Evolutionary conservation across 176 grass and related monocot species (phyloP).

Genomic region (Carex kokanica): DNA sequence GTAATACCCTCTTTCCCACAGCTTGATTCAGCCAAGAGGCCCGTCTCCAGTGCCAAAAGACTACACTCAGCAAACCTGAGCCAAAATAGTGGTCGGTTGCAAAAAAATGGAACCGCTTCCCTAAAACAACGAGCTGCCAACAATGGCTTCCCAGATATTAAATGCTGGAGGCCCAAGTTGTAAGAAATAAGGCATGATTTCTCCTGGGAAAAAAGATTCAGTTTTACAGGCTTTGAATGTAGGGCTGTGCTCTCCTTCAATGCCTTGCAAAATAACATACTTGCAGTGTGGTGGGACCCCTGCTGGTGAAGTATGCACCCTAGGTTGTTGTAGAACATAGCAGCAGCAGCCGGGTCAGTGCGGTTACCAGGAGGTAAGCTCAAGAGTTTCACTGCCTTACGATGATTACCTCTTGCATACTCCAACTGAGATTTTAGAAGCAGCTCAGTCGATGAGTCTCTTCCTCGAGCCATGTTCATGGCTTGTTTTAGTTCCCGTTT

Average conservation of each 20-base stretch:
- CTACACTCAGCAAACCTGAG: slow-evolving; percentile 88
- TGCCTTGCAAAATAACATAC: slow-evolving; percentile 71
- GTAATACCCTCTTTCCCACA: slow-evolving; percentile 48
- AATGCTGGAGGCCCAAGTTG: slow-evolving; percentile 78
- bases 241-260: slow-evolving; percentile 49
- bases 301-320: slow-evolving; percentile 91
- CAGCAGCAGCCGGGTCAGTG: slow-evolving; percentile 60
- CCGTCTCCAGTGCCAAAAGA: slow-evolving; percentile 64
- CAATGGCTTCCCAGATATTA: slow-evolving; percentile 69
- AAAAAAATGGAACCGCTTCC: slow-evolving; percentile 58
- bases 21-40: slow-evolving; percentile 42
- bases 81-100: slow-evolving; percentile 66
- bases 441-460: slow-evolving; percentile 84
- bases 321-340: slow-evolving; percentile 88
- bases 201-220: slow-evolving; percentile 62
- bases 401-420: slow-evolving; percentile 80
- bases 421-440: slow-evolving; percentile 93
- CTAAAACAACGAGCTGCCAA: slow-evolving; percentile 73
- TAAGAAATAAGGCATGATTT: slow-evolving; percentile 72
- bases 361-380: slow-evolving; percentile 60
- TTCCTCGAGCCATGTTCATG: slow-evolving; percentile 95
- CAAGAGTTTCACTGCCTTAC: slow-evolving; percentile 92
- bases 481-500: slow-evolving; percentile 95
- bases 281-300: slow-evolving; percentile 57
- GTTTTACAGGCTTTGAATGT: slow-evolving; percentile 59